Evolutionary conservation across 495 filamentous ascomycete genomes (phyloP).

Genomic region (Penicillium fimorum): DNA sequence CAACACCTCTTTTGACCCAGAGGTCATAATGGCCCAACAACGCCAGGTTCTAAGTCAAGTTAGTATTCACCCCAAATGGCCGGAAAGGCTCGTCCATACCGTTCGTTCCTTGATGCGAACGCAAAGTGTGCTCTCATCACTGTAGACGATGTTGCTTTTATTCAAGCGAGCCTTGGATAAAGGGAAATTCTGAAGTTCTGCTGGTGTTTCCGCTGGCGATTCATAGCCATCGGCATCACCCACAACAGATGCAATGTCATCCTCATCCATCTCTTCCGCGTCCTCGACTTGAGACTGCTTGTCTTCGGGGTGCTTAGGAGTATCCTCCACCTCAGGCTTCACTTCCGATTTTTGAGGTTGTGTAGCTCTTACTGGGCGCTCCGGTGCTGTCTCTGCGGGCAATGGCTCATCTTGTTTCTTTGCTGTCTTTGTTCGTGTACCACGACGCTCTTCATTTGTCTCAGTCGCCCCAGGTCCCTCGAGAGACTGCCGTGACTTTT

Average conservation of each 20-base stretch:
- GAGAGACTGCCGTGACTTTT: constrained; percentile 35
- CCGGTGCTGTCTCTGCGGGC: constrained; percentile 13
- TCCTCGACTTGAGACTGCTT: constrained; percentile 18
- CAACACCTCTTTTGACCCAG: constrained; percentile 60
- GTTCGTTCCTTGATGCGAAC: constrained; percentile 44
- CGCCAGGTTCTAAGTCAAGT: constrained; percentile 55
- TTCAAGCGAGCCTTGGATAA: constrained; percentile 42
- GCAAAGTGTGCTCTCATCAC: constrained; percentile 40
- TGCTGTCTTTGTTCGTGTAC: constrained; percentile 24
- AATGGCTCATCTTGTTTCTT: constrained; percentile 23
- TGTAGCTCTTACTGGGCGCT: constrained; percentile 8
- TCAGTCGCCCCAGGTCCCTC: constrained; percentile 18
- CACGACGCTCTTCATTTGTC: constrained; percentile 15
- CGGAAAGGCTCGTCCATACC: constrained; percentile 23
- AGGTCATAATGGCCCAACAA: constrained; percentile 74
- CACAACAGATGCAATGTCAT: constrained; percentile 26
- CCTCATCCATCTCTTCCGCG: constrained; percentile 23
- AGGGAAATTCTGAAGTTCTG: constrained; percentile 41
- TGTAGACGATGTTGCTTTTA: constrained; percentile 42
- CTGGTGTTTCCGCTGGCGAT: constrained; percentile 33
- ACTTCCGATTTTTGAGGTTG: constrained; percentile 4
- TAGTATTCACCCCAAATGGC: constrained; percentile 9
- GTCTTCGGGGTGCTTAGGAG: constrained; percentile 17
- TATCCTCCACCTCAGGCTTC: constrained; percentile 11
- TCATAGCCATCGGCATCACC: constrained; percentile 38